Evolutionary conservation across 306 rosid genomes (phyloP).

Genomic region (Vicia sativa): DNA sequence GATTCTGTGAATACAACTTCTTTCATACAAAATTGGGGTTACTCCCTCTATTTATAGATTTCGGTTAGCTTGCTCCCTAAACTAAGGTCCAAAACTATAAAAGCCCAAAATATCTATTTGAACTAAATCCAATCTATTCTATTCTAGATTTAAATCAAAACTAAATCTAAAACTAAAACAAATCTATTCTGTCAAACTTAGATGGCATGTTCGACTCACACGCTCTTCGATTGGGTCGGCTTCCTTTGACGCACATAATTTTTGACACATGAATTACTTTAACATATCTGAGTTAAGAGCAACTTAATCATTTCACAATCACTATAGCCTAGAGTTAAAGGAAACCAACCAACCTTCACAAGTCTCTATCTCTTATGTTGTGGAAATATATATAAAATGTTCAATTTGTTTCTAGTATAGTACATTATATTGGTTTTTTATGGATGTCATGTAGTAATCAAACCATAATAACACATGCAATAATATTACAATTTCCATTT

Average conservation of each 20-base stretch:
- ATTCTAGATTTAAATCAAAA: no score
- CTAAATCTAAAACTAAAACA: no score
- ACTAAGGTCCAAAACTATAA: no score
- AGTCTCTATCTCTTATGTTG: slow-evolving; percentile 3
- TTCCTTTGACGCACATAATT: not conserved
- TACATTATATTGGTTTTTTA: not conserved
- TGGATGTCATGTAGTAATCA: not conserved
- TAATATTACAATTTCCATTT: not conserved
- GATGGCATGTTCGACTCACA: no score
- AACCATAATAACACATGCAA: slow-evolving; percentile 4
- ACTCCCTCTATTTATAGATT: no score
- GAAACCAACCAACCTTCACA: slow-evolving; percentile 13
- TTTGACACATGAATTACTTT: slow-evolving; percentile 11
- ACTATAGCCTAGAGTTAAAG: not conserved
- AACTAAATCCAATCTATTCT: no score
- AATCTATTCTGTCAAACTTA: no score
- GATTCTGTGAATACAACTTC: no score
- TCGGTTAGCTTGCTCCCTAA: no score
- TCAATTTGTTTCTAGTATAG: slow-evolving; percentile 19
- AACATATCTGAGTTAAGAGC: slow-evolving; percentile 1
- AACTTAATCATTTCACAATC: slow-evolving; percentile 6
- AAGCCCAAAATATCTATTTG: no score
- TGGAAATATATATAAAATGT: not conserved
- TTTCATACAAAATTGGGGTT: no score
- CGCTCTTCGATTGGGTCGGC: no score